Conservation (phyloP, 75 land plant genomes). For the Sequoia sempervirens region DNA sequence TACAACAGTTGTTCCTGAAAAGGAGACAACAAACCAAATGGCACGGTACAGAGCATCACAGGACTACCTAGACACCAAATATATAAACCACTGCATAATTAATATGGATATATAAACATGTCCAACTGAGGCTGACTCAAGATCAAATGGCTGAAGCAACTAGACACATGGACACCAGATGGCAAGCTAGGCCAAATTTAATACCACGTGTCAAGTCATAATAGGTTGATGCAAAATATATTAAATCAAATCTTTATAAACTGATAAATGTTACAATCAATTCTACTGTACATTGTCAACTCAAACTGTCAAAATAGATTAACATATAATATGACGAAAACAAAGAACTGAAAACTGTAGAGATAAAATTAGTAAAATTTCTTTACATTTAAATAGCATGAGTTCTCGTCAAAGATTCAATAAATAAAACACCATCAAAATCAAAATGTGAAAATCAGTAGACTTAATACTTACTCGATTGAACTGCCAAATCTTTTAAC, state of each 20-base stretch:
- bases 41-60: background rate
- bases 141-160: background rate
- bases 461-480: constrained; percentile 47
- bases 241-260: background rate
- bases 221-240: too few species aligned
- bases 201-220: background rate
- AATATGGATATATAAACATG: background rate
- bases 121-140: background rate
- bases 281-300: background rate
- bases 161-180: background rate
- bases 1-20: background rate
- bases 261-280: background rate
- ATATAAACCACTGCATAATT: background rate
- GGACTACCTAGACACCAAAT: background rate
- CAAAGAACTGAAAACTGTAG: background rate
- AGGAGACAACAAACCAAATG: background rate
- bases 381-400: background rate
- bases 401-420: background rate
- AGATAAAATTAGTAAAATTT: background rate
- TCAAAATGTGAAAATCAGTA: background rate
- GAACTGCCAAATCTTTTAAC: constrained; percentile 75
- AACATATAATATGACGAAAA: background rate
- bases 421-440: background rate
- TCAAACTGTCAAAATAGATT: background rate
- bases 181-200: background rate